Conservation (phyloP, 164 flowering plant species). For the Saururus chinensis region DNA sequence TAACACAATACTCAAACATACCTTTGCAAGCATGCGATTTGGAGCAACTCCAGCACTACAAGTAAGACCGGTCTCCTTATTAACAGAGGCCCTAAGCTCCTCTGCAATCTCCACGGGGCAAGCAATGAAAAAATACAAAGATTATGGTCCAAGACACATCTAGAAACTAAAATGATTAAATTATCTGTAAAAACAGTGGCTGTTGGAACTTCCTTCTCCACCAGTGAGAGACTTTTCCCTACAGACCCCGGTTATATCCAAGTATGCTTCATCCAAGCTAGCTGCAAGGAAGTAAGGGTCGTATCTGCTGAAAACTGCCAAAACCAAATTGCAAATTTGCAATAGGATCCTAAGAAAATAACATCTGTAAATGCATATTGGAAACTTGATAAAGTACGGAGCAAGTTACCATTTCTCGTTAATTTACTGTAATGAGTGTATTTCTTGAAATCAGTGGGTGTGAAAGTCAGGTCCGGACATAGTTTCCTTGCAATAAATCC, state of each 20-base stretch:
- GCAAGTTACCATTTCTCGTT: slow-evolving; percentile 69
- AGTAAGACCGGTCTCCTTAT: slow-evolving; percentile 76
- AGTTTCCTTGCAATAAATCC: slow-evolving; percentile 94
- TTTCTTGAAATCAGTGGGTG: slow-evolving; percentile 74
- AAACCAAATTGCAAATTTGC: background rate
- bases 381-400: background rate
- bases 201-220: slow-evolving; percentile 53
- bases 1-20: slow-evolving; percentile 5
- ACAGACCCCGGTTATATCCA: slow-evolving; percentile 79
- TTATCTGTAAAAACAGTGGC: background rate
- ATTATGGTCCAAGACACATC: background rate
- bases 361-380: background rate
- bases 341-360: background rate
- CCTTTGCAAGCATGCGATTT: slow-evolving; percentile 96
- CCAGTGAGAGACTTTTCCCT: slow-evolving; percentile 40
- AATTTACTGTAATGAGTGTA: slow-evolving; percentile 75
- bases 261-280: slow-evolving; percentile 97
- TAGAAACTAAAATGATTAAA: background rate
- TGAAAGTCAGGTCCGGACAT: slow-evolving; percentile 84
- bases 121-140: slow-evolving; percentile 1
- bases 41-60: slow-evolving; percentile 99
- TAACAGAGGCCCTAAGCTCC: slow-evolving; percentile 59
- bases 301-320: slow-evolving; percentile 63
- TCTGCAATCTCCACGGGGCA: slow-evolving; percentile 52
- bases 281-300: slow-evolving; percentile 79